Evolutionary conservation across 163 green algal genomes (phyloP), one percentile per base, ranked within the genome.

Genomic region (Trebouxiophyceae sp.): DNA sequence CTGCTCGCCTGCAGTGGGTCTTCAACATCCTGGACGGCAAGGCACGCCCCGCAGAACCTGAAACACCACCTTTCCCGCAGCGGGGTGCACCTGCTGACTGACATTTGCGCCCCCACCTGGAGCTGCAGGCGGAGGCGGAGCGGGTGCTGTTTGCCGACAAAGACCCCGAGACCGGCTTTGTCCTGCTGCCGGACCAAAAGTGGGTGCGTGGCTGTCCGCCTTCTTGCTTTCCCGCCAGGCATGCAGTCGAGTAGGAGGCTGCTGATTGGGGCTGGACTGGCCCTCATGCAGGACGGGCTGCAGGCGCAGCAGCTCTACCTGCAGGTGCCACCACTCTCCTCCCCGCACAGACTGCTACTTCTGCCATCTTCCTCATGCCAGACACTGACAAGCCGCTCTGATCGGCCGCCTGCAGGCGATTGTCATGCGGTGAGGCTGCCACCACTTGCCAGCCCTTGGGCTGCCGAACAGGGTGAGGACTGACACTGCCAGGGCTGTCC

Each of bases 131-230:
- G 59, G 79, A 83, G 62, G 68, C 57, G 30, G 76, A 86, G 31
- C 63, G 76, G 27, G 54, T 86, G 27, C 65, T 86, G 19, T 83
- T 78, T 62, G 71, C 83, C 34, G 79, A 86, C 58, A 30, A 57
- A 1, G 63, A 83, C 57, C 62, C 67, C 2, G 26, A 59, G 16
- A 69, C 24, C 2, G 79, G 79, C 22, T 86, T 86, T 59, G 73
- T 86, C 67, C 62, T 86, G 34, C 76, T 80, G 16, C 76, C 76
- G 1, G 79, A 86, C 61, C 56, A 82, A 20, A 86, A 86, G 45
- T 86, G 76, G 76, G 79, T 72, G 54, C 56, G 65, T 20, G 12
- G 12, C 39, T 50, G 39, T 16, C 16, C 16, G 12, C 39, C 16
- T 50, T 8, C 39, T n/a, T 8, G 16, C 39, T n/a, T 50, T 50